Base-by-base conservation (phyloP, 2,329 filamentous ascomycete genomes). In the Epichloe bromicola region DNA sequence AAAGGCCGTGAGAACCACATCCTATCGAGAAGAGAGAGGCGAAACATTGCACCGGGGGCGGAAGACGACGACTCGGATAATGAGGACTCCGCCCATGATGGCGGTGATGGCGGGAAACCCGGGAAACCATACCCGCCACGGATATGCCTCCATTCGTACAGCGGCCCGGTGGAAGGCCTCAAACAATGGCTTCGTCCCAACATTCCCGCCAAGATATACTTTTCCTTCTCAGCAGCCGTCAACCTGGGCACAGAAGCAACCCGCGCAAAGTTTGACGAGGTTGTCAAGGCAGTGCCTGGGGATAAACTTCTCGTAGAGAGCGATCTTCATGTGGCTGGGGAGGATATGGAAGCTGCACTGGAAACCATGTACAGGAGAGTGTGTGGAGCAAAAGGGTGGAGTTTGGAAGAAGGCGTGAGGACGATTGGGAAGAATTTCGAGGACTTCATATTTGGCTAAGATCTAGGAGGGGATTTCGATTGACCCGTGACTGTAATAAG, bases 91-190 rank as follows among this genome's bases (percentile, higher is more conserved):
- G 60, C 63, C 17, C 59, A 62, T 30, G 59, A 40, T 3, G 49
- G 8, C 26, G 41, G 2, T 23, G 5, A 39, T 4, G 49, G 23
- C 23, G 41, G 19, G 19, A 19, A 19, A 19, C 19, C 19, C 33
- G 54, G 53, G 1, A 81, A 76, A 53, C 83, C 86, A 0, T 97
- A 85, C 58, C 90, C 93, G 4, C 89, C 90, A 1, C 74, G 90
- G 8, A 84, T 97, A 63, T 98, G 93, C 62, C 79, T 98, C 53
- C 93, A 98, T 67, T 96, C 90, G 0, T 98, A 89, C 67, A 94
- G 86, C 46, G 91, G 88, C 0, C 78, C 84, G 5, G 73, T 80
- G 11, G 83, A 93, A 51, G 76, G 83, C 34, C 69, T 96, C 38
- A 83, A 78, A 56, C 88, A 89, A 64, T 97, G 95, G 61, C 69